Percentiles rank a stretch among this genome's conserved stretches.
Conservation (phyloP, 2,329 filamentous ascomycete genomes). For the Plenodomus lindquistii region DNA sequence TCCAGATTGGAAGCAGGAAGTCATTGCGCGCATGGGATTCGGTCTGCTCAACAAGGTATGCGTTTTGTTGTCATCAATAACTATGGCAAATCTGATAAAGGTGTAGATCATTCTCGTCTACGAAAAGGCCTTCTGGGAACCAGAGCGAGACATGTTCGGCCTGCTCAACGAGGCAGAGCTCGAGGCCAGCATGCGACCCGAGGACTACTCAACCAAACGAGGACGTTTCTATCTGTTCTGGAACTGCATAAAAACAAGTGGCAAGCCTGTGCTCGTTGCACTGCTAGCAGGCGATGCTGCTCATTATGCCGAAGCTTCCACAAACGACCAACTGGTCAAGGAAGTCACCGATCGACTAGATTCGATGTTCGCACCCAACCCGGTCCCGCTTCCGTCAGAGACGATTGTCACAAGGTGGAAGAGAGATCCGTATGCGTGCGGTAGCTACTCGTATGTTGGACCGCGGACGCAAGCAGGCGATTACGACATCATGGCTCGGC, state of each 20-base stretch:
- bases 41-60: slow-evolving; percentile 86
- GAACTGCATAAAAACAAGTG: slow-evolving; percentile 89
- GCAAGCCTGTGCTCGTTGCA: slow-evolving; percentile 81
- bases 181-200: slow-evolving; percentile 72
- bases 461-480: slow-evolving; percentile 81
- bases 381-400: slow-evolving; percentile 78
- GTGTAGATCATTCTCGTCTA: slow-evolving; percentile 77
- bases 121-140: slow-evolving; percentile 87
- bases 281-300: slow-evolving; percentile 96
- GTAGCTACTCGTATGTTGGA: slow-evolving; percentile 93
- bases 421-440: slow-evolving; percentile 85
- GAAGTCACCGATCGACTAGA: slow-evolving; percentile 81
- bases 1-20: slow-evolving; percentile 81
- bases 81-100: slow-evolving; percentile 8
- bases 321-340: slow-evolving; percentile 73
- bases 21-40: slow-evolving; percentile 84
- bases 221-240: slow-evolving; percentile 99
- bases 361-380: slow-evolving; percentile 66
- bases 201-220: slow-evolving; percentile 75
- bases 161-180: slow-evolving; percentile 76
- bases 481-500: slow-evolving; percentile 86
- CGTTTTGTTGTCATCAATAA: not conserved
- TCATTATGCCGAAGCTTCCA: slow-evolving; percentile 78
- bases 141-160: slow-evolving; percentile 88
- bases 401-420: slow-evolving; percentile 92